Evolutionary conservation across 331 rosid species (phyloP), one percentile per base, ranked within the genome.

Genomic region (Acacia concinna): DNA sequence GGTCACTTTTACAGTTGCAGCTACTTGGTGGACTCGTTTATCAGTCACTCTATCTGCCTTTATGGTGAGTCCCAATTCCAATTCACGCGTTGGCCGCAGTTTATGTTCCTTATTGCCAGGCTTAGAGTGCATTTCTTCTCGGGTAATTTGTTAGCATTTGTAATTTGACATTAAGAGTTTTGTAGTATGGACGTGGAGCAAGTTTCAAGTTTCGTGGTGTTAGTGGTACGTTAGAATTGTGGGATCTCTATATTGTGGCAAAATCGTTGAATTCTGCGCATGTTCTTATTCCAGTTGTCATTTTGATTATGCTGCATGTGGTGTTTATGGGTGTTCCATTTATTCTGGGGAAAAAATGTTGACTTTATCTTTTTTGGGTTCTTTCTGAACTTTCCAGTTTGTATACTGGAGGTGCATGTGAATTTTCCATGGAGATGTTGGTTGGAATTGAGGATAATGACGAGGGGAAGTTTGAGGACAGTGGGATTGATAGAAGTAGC

Each of bases 321-420:
- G 28, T 64, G 40, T 32, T 62, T 73, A 62, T 17, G 69, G 34
- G 68, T 51, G 20, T 57, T 78, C 41, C 28, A 76, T 69, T 60
- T 25, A 28, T 27, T 17, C 17, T 12, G 31, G 56, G 56, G 40
- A 15, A 15, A 59, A 49, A 54, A 37, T 46, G 73, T 74, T 78
- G 46, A 85, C 66, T 62, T 76, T 31, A 72, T 80, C 66, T 71
- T 68, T 31, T 77, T 25, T 68, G 47, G 37, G 67, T 76, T 74
- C 44, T 70, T 71, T 75, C 46, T 73, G 81, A 81, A 66, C 85
- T 83, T 8, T 71, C 12, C 92, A 96, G 98, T 86, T 88, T 81
- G 88, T 91, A 86, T 90, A 80, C 81, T 81, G 91, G 93, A 96
- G 93, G 89, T 91, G 97, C 96, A 91, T 88, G 97, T 83, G 96